Percentiles rank a stretch among this genome's conserved stretches.
phyloP scores from a whole-genome alignment of 1,139 yeast species.

The Geotrichum australiense region DNA sequence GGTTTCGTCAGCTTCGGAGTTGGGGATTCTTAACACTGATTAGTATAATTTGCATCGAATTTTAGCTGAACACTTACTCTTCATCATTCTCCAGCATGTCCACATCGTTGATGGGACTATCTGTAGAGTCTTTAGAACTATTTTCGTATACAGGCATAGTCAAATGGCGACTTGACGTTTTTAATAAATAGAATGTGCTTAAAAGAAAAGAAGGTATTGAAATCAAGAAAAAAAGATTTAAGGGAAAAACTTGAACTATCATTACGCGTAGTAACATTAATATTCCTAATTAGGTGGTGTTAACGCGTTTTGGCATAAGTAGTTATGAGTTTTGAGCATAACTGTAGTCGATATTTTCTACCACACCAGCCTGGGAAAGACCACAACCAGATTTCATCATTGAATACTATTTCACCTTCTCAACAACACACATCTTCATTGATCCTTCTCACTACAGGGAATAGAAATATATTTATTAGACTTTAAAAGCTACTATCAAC shows the following conservation, averaged over 20 bases:
- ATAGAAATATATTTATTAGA: too few relatives aligned
- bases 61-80: constrained; percentile 4
- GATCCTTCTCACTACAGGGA: too few relatives aligned
- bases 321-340: too few relatives aligned
- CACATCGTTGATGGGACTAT: background rate
- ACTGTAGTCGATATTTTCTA: too few relatives aligned
- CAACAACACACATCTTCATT: too few relatives aligned
- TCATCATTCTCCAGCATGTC: too few relatives aligned
- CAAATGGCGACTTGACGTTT: background rate
- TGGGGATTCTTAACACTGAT: constrained; percentile 8
- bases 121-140: background rate
- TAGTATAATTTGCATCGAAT: background rate
- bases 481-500: too few relatives aligned
- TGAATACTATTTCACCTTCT: too few relatives aligned
- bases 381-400: too few relatives aligned
- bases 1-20: constrained; percentile 12
- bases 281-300: constrained; percentile 5
- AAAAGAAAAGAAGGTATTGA: background rate
- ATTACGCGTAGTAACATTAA: constrained; percentile 2
- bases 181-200: background rate
- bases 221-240: background rate
- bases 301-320: constrained; percentile 6
- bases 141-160: constrained; percentile 8
- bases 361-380: too few relatives aligned
- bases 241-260: background rate